Evolutionary conservation across 495 filamentous ascomycete genomes (phyloP).

Genomic region (Annulohypoxylon stygium): DNA sequence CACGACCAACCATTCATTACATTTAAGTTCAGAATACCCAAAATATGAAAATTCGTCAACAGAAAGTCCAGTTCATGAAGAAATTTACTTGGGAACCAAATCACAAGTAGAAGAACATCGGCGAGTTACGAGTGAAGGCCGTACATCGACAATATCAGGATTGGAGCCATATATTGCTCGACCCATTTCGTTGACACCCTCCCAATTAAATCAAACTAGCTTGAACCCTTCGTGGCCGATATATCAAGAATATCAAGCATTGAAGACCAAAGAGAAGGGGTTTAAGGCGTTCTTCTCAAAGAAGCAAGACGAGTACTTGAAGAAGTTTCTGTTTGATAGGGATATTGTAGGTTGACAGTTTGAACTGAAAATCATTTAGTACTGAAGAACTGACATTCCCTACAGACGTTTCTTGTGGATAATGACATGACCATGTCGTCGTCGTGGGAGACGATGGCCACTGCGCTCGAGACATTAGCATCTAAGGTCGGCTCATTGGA

Average conservation of each 20-base stretch:
- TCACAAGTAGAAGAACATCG: background rate
- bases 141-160: background rate
- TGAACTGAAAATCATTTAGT: background rate
- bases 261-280: slow-evolving; percentile 12
- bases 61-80: background rate
- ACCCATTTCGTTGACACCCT: background rate
- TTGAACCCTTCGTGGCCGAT: slow-evolving; percentile 17
- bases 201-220: background rate
- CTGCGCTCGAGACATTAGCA: slow-evolving; percentile 16
- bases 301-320: slow-evolving; percentile 16
- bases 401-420: slow-evolving; percentile 26
- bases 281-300: slow-evolving; percentile 2
- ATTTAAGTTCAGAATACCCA: background rate
- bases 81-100: background rate
- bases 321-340: slow-evolving; percentile 19
- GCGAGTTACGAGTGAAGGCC: background rate
- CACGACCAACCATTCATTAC: background rate
- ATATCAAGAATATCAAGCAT: slow-evolving; percentile 5
- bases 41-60: background rate
- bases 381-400: background rate
- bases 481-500: slow-evolving; percentile 16
- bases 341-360: slow-evolving; percentile 22
- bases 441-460: slow-evolving; percentile 15
- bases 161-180: background rate
- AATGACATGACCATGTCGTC: slow-evolving; percentile 19